Conservation (phyloP, 2,329 filamentous ascomycete species). For the Trichoderma aggressivum region DNA sequence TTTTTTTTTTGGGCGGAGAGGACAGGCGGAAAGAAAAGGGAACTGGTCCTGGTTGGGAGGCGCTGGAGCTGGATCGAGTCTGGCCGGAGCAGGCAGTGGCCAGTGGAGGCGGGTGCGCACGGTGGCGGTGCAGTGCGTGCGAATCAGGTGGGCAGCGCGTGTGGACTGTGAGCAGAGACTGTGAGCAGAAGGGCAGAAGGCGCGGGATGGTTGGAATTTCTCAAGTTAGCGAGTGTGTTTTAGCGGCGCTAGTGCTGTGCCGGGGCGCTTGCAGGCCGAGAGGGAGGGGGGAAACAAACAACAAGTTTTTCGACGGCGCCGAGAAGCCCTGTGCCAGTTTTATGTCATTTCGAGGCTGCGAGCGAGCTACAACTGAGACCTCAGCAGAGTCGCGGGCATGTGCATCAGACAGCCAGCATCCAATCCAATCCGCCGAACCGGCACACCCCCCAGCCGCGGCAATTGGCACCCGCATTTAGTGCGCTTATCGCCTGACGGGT, state of each 20-base stretch:
- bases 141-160: constrained; percentile 6
- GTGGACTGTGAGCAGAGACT: no score
- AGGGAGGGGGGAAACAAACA: background rate
- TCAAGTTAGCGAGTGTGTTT: constrained; percentile 21
- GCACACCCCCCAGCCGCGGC: background rate
- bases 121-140: constrained; percentile 12
- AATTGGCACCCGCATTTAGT: background rate
- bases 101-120: constrained; percentile 2
- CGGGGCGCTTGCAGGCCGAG: constrained; percentile 13
- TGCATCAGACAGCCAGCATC: background rate
- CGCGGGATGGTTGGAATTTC: constrained; percentile 21
- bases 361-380: background rate
- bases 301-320: background rate
- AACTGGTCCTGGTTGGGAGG: constrained; percentile 38
- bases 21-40: constrained; percentile 41
- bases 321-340: background rate
- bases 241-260: constrained; percentile 9
- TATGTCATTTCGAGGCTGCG: background rate
- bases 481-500: background rate
- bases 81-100: constrained; percentile 26
- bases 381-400: background rate
- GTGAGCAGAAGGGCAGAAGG: background rate
- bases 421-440: background rate
- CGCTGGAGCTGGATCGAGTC: constrained; percentile 39
- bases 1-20: constrained; percentile 19